These are phyloP conservation scores for Saitozyma podzolica DNA, from an alignment of 768 basidiomycete species.

Conservation along the genomic window DNA sequence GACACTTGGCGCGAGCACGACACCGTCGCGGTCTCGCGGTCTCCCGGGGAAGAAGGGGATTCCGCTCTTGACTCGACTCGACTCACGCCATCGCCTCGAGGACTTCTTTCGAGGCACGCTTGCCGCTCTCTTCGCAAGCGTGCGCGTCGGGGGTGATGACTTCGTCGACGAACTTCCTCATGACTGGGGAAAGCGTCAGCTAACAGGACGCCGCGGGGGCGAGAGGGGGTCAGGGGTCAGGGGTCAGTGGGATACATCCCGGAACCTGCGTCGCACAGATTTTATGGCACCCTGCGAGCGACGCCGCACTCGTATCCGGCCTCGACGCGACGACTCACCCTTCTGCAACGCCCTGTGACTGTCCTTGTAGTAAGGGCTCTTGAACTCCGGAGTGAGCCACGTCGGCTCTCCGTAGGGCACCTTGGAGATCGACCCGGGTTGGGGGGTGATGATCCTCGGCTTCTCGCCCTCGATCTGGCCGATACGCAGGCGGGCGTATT, in stretches of 20 bases:
- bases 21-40: background rate
- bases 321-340: constrained; percentile 18
- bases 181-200: constrained; percentile 47
- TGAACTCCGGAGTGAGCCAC: constrained; percentile 71
- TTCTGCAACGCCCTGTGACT: constrained; percentile 56
- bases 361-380: constrained; percentile 75
- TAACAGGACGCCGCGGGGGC: no score
- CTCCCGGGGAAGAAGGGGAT: background rate
- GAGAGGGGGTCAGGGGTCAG: background rate
- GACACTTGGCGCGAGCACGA: background rate
- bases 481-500: constrained; percentile 66
- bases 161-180: constrained; percentile 69
- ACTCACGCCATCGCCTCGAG: constrained; percentile 80
- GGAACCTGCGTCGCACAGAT: no score
- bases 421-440: constrained; percentile 63
- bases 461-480: constrained; percentile 68
- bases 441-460: constrained; percentile 58
- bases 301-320: background rate
- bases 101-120: constrained; percentile 73
- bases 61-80: background rate
- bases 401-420: constrained; percentile 89
- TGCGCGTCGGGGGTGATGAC: constrained; percentile 71
- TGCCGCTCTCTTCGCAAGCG: constrained; percentile 83
- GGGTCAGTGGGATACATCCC: background rate
- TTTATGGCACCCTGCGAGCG: no score